Evolutionary conservation across 2,329 filamentous ascomycete species (phyloP).

Genomic region (Exserohilum rostratum): DNA sequence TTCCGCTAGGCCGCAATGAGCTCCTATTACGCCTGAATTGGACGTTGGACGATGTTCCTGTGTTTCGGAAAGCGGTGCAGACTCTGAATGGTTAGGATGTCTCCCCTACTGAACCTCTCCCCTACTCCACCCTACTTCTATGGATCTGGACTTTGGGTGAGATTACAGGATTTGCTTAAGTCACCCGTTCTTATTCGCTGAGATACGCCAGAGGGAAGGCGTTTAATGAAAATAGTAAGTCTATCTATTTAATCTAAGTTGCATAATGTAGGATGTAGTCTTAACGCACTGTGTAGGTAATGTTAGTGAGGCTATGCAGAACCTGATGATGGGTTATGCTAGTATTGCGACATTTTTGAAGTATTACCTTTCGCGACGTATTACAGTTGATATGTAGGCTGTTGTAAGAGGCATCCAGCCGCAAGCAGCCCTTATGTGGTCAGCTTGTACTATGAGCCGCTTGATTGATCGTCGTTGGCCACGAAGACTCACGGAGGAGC

Average conservation of each 20-base stretch:
- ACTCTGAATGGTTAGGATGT: conserved; percentile 33
- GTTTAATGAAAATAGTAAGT: conserved; percentile 49
- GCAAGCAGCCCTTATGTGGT: conserved; percentile 17
- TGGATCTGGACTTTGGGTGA: conserved; percentile 38
- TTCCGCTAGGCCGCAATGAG: conserved; percentile 21
- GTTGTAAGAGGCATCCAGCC: conserved; percentile 18
- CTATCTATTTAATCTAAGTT: not conserved
- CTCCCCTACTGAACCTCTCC: conserved; percentile 32
- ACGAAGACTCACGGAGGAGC: conserved; percentile 16
- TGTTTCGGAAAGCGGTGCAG: conserved; percentile 27
- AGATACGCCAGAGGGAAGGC: conserved; percentile 46
- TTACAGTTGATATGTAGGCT: conserved; percentile 23
- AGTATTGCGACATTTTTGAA: conserved; percentile 4
- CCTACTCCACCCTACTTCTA: conserved; percentile 28
- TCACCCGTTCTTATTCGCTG: conserved; percentile 42
- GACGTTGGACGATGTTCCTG: conserved; percentile 6
- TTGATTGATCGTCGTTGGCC: conserved; percentile 21
- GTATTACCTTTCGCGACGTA: conserved; percentile 16
- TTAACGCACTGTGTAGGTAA: conserved; percentile 22
- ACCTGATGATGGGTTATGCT: conserved; percentile 37
- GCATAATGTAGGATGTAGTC: not conserved
- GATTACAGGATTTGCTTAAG: conserved; percentile 32
- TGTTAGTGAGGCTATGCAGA: conserved; percentile 39
- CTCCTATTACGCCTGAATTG: conserved; percentile 3
- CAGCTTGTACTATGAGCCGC: conserved; percentile 25